Conservation (phyloP, 257 asterid species). For the Voacanga thouarsii region DNA sequence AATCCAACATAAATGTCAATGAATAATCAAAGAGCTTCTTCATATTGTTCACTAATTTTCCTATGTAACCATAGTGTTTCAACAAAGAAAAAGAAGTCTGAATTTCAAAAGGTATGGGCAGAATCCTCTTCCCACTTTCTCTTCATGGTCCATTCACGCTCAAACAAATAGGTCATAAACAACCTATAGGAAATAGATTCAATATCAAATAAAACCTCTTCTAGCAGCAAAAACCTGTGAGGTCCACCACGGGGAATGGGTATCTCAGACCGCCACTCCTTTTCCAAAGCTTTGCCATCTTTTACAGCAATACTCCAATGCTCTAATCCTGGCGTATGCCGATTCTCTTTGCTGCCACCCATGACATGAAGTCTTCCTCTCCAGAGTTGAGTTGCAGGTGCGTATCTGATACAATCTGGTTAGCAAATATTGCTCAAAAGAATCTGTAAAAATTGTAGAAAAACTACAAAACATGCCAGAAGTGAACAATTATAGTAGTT, state of each 20-base stretch:
- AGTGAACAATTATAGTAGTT: not conserved
- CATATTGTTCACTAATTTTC: not conserved
- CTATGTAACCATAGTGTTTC: not conserved
- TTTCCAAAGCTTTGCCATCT: conserved; percentile 77
- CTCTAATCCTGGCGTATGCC: conserved; percentile 67
- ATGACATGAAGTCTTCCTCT: conserved; percentile 92
- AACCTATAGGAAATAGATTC: not conserved
- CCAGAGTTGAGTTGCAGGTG: conserved; percentile 96
- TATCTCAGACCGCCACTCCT: conserved; percentile 71
- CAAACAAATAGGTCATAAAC: not conserved
- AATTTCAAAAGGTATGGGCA: not conserved
- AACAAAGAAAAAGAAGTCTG: not conserved
- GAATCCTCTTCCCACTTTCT: not conserved
- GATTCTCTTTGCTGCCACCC: conserved; percentile 96
- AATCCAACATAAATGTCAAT: not conserved
- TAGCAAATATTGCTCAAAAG: conserved; percentile 10
- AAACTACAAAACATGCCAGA: not conserved
- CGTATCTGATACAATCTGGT: conserved; percentile 56
- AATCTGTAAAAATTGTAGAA: not conserved
- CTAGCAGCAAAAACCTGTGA: conserved; percentile 52
- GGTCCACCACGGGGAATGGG: conserved; percentile 98
- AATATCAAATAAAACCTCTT: not conserved
- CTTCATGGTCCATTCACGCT: not conserved
- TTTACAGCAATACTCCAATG: conserved; percentile 92
- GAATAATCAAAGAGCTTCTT: not conserved